phyloP scores from a whole-genome alignment of 805 yeast species.

The Starmerella vaccinii region DNA sequence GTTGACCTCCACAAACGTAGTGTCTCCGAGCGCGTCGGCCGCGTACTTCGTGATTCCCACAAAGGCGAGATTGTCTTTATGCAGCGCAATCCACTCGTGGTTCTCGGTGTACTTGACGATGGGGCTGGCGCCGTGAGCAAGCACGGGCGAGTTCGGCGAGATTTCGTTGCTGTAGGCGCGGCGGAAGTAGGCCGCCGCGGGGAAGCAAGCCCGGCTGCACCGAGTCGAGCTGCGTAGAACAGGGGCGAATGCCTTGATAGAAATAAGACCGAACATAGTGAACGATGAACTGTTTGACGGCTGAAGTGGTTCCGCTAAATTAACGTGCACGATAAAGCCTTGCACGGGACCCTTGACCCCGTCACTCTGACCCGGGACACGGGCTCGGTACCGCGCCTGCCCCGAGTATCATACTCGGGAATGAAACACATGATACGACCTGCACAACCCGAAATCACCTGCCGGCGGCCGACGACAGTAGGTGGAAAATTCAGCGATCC shows the following conservation, averaged over 20 bases:
- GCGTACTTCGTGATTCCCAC: constrained; percentile 92
- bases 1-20: constrained; percentile 86
- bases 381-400: background rate
- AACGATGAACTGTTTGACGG: background rate
- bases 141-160: constrained; percentile 26
- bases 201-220: background rate
- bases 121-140: constrained; percentile 27
- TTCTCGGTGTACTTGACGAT: constrained; percentile 55
- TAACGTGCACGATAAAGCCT: background rate
- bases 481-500: constrained; percentile 2
- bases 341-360: background rate
- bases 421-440: background rate
- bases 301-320: background rate
- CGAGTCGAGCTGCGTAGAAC: constrained; percentile 1
- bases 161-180: constrained; percentile 28
- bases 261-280: background rate
- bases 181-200: background rate
- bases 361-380: background rate
- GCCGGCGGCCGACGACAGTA: background rate
- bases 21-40: constrained; percentile 93
- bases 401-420: background rate
- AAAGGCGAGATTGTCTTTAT: constrained; percentile 67
- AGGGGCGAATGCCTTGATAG: background rate
- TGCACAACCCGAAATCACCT: background rate
- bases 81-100: constrained; percentile 91